phyloP scores from a whole-genome alignment of 768 basidiomycete genomes.

The Panaeolus cyanescens region DNA sequence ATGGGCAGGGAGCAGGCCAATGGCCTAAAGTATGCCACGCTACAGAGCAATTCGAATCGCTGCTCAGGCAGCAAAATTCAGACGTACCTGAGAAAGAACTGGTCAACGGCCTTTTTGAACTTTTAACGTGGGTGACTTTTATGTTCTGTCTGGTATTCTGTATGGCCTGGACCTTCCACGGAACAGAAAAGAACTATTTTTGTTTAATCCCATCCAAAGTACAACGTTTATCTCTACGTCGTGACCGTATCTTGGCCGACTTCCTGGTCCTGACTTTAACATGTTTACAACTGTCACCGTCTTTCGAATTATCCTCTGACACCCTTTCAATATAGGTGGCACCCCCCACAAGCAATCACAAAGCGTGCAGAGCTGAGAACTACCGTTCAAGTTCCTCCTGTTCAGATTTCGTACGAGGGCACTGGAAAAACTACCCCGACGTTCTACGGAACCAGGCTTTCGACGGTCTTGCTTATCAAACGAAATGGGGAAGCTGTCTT shows the following conservation, averaged over 20 bases:
- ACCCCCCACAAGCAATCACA: conserved; percentile 42
- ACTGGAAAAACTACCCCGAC: conserved; percentile 12
- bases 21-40: conserved; percentile 82
- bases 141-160: background rate
- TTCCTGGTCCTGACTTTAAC: background rate
- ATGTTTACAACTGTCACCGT: background rate
- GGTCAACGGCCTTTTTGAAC: conserved; percentile 57
- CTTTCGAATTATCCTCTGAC: conserved; percentile 14
- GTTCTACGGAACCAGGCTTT: conserved; percentile 70
- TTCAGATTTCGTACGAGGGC: conserved; percentile 37
- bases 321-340: conserved; percentile 43
- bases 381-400: conserved; percentile 65
- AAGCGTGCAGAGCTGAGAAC: conserved; percentile 57
- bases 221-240: conserved; percentile 7
- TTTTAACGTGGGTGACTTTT: conserved; percentile 65
- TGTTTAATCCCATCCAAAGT: conserved; percentile 13
- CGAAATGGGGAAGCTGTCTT: conserved; percentile 63
- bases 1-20: conserved; percentile 55
- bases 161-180: too few species aligned
- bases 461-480: conserved; percentile 70
- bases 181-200: background rate
- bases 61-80: conserved; percentile 40
- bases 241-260: too few species aligned
- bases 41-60: conserved; percentile 40
- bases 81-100: conserved; percentile 52